Evolutionary conservation across 768 basidiomycete species (phyloP).

Genomic region (Auriscalpium vulgare): DNA sequence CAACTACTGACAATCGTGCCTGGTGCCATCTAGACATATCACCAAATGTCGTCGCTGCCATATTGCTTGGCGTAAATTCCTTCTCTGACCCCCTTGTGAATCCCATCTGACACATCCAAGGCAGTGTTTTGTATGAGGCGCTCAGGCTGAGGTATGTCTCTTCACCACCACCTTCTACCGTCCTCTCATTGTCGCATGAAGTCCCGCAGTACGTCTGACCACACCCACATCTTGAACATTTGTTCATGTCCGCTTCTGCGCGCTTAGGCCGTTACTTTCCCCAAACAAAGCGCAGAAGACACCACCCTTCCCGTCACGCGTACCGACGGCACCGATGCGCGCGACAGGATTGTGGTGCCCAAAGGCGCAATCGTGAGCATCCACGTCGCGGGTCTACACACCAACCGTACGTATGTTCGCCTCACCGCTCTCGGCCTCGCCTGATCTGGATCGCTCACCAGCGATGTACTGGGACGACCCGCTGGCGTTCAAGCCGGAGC

Average conservation of each 20-base stretch:
- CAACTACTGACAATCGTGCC: not conserved
- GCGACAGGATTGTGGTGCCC: constrained; percentile 31
- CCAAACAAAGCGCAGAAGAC: constrained; percentile 40
- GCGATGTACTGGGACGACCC: constrained; percentile 53
- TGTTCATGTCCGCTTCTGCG: constrained; percentile 4
- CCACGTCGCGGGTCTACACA: constrained; percentile 35
- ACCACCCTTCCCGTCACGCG: constrained; percentile 28
- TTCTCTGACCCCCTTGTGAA: not conserved
- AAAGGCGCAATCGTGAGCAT: constrained; percentile 32
- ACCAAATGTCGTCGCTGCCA: constrained; percentile 13
- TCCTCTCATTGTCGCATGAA: not conserved
- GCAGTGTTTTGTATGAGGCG: constrained; percentile 44
- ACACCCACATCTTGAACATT: not conserved
- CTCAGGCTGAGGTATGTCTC: constrained; percentile 26
- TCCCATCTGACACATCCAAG: not conserved
- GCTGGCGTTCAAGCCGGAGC: constrained; percentile 32
- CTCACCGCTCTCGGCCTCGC: not conserved
- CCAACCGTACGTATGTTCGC: constrained; percentile 33
- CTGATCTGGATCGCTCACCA: constrained; percentile 13
- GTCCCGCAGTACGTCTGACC: not conserved
- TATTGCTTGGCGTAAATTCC: constrained; percentile 11
- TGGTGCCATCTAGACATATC: not conserved
- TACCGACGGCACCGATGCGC: constrained; percentile 28
- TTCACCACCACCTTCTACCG: not conserved
- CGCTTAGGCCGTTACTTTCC: constrained; percentile 32